A percentile compares a stretch with the other conserved stretches of the same genome.
Evolutionary conservation across 1,139 yeast genomes (phyloP).

Genomic region (Zygosaccharomyces pseudobailii): DNA sequence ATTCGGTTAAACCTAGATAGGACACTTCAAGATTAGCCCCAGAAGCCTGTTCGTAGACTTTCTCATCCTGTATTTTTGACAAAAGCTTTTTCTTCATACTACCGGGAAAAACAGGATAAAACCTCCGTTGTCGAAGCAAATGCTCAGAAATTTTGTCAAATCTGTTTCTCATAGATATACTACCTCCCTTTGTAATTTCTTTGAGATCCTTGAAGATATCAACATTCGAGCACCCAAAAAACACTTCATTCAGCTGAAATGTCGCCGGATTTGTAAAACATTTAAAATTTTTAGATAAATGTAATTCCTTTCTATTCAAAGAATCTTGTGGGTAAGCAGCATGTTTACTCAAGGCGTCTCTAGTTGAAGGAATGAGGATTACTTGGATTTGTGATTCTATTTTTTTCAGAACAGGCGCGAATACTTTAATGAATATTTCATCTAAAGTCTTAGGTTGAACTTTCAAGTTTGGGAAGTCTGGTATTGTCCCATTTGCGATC

Average conservation of each 20-base stretch:
- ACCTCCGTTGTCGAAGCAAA: slow-evolving; percentile 70
- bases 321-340: slow-evolving; percentile 88
- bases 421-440: slow-evolving; percentile 57
- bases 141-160: slow-evolving; percentile 69
- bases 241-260: slow-evolving; percentile 70
- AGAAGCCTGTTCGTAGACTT: slow-evolving; percentile 40
- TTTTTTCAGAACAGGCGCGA: slow-evolving; percentile 60
- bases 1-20: slow-evolving; percentile 73
- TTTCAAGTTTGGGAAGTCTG: slow-evolving; percentile 33
- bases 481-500: slow-evolving; percentile 54
- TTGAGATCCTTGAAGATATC: slow-evolving; percentile 72
- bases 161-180: slow-evolving; percentile 43
- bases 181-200: slow-evolving; percentile 50
- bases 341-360: slow-evolving; percentile 65
- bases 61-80: slow-evolving; percentile 18
- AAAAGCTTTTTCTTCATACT: slow-evolving; percentile 38
- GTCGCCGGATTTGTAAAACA: slow-evolving; percentile 83
- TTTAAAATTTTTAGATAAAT: slow-evolving; percentile 66
- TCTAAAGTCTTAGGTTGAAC: slow-evolving; percentile 51
- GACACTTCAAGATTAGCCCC: slow-evolving; percentile 70
- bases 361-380: slow-evolving; percentile 67
- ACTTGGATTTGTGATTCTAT: slow-evolving; percentile 55
- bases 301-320: slow-evolving; percentile 58
- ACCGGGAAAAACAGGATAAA: slow-evolving; percentile 84
- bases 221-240: slow-evolving; percentile 69